Base-by-base conservation (phyloP, 2,329 filamentous ascomycete genomes). In the Cladophialophora chaetospira region DNA sequence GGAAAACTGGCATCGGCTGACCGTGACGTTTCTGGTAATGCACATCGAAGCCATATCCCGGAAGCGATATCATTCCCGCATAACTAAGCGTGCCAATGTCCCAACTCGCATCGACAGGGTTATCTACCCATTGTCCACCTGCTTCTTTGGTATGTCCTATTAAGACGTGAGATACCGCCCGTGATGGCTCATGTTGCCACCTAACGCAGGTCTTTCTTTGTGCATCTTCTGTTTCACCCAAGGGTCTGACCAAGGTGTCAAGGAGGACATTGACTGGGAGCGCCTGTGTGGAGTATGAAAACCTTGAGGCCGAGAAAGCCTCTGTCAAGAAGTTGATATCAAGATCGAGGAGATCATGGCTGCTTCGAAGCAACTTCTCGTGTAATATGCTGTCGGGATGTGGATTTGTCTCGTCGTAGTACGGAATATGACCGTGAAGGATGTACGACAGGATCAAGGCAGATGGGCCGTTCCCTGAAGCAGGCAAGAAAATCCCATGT, bases 371-470 rank as follows among this genome's bases (percentile, higher is more conserved):
- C n/a, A 85, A 72, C 64, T 84, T 85, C 36, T 75, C 69, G 66
- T 84, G 77, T 5, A 85, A 74, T 17, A 85, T 71, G 26, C 75
- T 70, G 68, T 86, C 83, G 31, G 82, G 80, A 69, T 86, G 83
- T 31, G 77, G 77, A 52, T 69, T 71, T 21, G 71, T 63, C 2
- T 76, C 70, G 33, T 76, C 70, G 64, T 86, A 86, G 66, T 77
- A 79, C 4, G 83, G 83, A 51, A 84, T 73, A 65, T 85, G 75
- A 33, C 83, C 83, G 69, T 86, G 82, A 25, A 86, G 77, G 40
- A 85, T 83, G 68, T 82, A 86, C 43, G 82, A 84, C 31, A 86
- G 74, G 63, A 85, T 81, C 71, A 86, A 75, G 49, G 83, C 80
- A 48, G 83, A 82, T 43, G 83, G 83, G 54, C 83, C 83, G 67